Percentiles rank a stretch among this genome's conserved stretches.
Conservation (phyloP, 805 yeast species). For the Pichia occidentalis region DNA sequence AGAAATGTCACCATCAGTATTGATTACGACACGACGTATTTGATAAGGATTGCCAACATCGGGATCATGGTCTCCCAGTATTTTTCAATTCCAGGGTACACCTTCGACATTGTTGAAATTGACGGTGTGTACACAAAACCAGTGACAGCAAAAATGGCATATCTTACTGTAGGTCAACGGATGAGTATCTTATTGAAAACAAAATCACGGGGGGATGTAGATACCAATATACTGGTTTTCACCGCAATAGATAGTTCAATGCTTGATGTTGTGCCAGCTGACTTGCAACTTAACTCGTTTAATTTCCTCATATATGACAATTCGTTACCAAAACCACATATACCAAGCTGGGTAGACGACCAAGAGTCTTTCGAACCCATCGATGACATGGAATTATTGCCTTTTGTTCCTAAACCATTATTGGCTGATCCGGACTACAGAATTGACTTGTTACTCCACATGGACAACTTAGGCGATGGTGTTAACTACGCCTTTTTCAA, state of each 20-base stretch:
- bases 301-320: conserved; percentile 49
- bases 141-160: conserved; percentile 45
- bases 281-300: conserved; percentile 47
- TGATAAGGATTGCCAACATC: conserved; percentile 56
- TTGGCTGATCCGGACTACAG: conserved; percentile 56
- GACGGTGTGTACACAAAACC: conserved; percentile 69
- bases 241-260: conserved; percentile 56
- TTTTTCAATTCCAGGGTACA: conserved; percentile 62
- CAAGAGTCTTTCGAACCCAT: conserved; percentile 27
- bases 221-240: conserved; percentile 53
- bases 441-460: conserved; percentile 50
- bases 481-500: conserved; percentile 73
- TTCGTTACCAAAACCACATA: conserved; percentile 19
- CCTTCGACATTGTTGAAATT: conserved; percentile 62
- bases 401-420: conserved; percentile 34
- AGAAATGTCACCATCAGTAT: conserved; percentile 50
- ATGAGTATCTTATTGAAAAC: conserved; percentile 62
- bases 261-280: conserved; percentile 64
- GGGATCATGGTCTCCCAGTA: conserved; percentile 75
- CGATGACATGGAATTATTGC: conserved; percentile 43
- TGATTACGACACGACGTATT: conserved; percentile 54
- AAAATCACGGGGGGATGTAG: conserved; percentile 30
- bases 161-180: conserved; percentile 77
- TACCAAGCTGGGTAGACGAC: conserved; percentile 18
- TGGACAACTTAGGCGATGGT: conserved; percentile 70